These are phyloP conservation scores for Zopfia rhizophila DNA, from an alignment of 2,329 filamentous ascomycete genomes.

Conservation along the genomic window DNA sequence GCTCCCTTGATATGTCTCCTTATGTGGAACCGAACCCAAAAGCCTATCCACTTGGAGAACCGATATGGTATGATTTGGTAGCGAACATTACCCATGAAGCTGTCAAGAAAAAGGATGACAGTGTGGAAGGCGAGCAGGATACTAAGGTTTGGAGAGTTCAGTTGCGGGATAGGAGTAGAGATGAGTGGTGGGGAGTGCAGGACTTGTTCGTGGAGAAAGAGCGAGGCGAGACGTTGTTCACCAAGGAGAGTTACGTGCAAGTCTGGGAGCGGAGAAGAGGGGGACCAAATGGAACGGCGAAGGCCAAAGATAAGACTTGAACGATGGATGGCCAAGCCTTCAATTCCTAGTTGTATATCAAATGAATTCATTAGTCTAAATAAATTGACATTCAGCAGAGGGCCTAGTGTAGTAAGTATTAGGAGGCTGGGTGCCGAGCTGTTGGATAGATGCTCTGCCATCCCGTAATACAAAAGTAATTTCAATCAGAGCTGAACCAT, in stretches of 20 bases:
- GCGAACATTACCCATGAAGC: constrained; percentile 93
- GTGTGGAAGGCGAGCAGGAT: constrained; percentile 88
- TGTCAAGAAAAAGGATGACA: constrained; percentile 78
- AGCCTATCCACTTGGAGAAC: constrained; percentile 76
- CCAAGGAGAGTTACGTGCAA: constrained; percentile 94
- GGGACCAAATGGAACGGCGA: neutral
- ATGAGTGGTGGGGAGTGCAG: constrained; percentile 93
- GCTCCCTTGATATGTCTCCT: constrained; percentile 84
- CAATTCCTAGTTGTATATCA: no score
- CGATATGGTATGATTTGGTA: constrained; percentile 93
- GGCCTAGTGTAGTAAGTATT: no score
- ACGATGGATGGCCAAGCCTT: no score
- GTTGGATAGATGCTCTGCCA: no score
- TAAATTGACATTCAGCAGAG: no score
- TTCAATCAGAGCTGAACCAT: no score
- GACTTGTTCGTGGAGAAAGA: constrained; percentile 93
- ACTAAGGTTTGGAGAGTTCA: constrained; percentile 97
- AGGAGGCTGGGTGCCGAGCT: no score
- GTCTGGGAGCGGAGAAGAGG: constrained; percentile 87
- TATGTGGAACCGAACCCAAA: constrained; percentile 89
- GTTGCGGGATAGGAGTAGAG: constrained; percentile 79
- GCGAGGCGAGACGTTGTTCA: constrained; percentile 87
- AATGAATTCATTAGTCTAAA: no score
- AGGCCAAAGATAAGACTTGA: constrained; percentile 7
- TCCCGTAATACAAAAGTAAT: no score